Conservation (phyloP, 306 rosid genomes). For the Vigna angularis region DNA sequence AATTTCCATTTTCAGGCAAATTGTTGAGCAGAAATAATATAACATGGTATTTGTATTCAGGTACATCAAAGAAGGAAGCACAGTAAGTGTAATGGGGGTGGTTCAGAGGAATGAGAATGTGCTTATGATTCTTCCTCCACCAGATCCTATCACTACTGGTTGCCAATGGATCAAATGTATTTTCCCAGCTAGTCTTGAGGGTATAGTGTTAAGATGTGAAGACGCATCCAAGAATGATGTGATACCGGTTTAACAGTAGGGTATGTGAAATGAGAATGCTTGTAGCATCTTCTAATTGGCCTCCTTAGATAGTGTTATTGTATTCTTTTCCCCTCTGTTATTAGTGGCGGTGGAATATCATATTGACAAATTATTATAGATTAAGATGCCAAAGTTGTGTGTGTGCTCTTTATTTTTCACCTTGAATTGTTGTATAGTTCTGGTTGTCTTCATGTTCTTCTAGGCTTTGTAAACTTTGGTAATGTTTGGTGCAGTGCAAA, state of each 20-base stretch:
- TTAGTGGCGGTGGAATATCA: constrained; percentile 51
- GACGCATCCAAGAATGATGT: constrained; percentile 82
- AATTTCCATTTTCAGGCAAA: constrained; percentile 6
- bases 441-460: constrained; percentile 47
- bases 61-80: constrained; percentile 96
- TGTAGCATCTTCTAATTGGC: constrained; percentile 44
- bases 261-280: constrained; percentile 35
- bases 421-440: constrained; percentile 56
- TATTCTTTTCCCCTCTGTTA: constrained; percentile 54
- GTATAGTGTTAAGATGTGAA: constrained; percentile 84
- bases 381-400: constrained; percentile 50
- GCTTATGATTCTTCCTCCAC: constrained; percentile 93
- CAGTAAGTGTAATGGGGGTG: constrained; percentile 95
- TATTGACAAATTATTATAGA: constrained; percentile 43
- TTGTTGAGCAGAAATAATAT: neutral
- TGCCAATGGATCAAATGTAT: constrained; percentile 87
- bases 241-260: constrained; percentile 72
- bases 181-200: constrained; percentile 88
- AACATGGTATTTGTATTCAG: constrained; percentile 49
- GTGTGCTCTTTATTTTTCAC: constrained; percentile 23
- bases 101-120: constrained; percentile 95
- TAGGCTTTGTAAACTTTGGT: constrained; percentile 67
- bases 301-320: constrained; percentile 43
- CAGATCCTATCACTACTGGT: constrained; percentile 82
- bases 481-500: constrained; percentile 61